A percentile compares a stretch with the other conserved stretches of the same genome.
Conservation (phyloP, 371 early-diverging fungal genomes). For the Apophysomyces variabilis region DNA sequence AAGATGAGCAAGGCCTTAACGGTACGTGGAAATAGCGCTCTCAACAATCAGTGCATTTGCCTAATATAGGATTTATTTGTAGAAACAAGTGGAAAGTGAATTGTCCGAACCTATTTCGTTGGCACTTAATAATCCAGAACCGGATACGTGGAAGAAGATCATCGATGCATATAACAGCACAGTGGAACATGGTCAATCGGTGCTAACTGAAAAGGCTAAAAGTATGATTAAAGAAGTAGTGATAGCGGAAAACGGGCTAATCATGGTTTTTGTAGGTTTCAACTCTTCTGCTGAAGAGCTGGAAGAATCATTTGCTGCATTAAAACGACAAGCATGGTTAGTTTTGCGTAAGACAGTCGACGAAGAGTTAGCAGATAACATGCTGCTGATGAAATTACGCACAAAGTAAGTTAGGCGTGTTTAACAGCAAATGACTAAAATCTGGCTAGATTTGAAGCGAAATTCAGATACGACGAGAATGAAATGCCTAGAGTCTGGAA, state of each 20-base stretch:
- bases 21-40: conserved; percentile 22
- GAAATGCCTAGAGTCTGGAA: conserved; percentile 96
- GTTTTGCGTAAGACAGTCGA: conserved; percentile 71
- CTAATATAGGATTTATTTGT: conserved; percentile 6
- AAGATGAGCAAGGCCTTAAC: conserved; percentile 74
- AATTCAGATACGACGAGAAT: conserved; percentile 91
- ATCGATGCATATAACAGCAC: conserved; percentile 60
- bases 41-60: neutral
- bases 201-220: conserved; percentile 43
- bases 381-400: conserved; percentile 79
- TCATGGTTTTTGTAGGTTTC: conserved; percentile 50
- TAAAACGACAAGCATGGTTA: conserved; percentile 76
- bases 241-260: neutral
- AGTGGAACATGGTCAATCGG: conserved; percentile 49
- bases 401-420: conserved; percentile 33
- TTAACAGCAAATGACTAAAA: neutral
- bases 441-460: conserved; percentile 74
- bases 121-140: conserved; percentile 67
- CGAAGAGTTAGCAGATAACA: conserved; percentile 83
- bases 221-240: conserved; percentile 22
- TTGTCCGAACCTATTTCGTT: conserved; percentile 75
- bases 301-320: conserved; percentile 47
- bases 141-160: conserved; percentile 79
- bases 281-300: conserved; percentile 59
- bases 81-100: conserved; percentile 64